phyloP scores from a whole-genome alignment of 2,329 filamentous ascomycete species.

The Epichloe baconii region DNA sequence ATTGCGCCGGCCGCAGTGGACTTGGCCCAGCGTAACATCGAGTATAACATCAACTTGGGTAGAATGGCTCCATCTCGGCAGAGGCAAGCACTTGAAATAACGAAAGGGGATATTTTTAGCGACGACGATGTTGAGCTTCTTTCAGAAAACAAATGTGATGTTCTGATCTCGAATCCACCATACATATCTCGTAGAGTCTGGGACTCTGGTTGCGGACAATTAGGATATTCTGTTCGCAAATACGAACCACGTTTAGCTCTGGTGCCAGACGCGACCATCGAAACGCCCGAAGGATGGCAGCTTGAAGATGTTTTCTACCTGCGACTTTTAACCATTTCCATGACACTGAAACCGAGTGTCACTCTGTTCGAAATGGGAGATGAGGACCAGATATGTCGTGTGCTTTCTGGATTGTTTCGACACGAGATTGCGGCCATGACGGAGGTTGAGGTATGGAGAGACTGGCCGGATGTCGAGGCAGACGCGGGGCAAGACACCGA shows the following conservation, averaged over 20 bases:
- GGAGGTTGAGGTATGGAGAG: slow-evolving; percentile 57
- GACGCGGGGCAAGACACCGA: slow-evolving; percentile 14
- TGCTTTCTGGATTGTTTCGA: slow-evolving; percentile 35
- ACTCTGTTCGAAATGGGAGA: slow-evolving; percentile 63
- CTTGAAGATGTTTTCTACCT: slow-evolving; percentile 53
- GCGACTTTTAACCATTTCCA: slow-evolving; percentile 44
- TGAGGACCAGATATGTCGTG: slow-evolving; percentile 50
- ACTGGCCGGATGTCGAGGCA: slow-evolving; percentile 39
- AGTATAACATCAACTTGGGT: slow-evolving; percentile 40
- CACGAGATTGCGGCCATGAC: slow-evolving; percentile 17
- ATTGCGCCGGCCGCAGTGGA: slow-evolving; percentile 51
- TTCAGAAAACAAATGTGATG: slow-evolving; percentile 30
- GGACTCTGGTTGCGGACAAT: slow-evolving; percentile 23
- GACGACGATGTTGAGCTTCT: slow-evolving; percentile 22
- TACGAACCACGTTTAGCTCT: slow-evolving; percentile 74
- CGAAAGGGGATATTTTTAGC: slow-evolving; percentile 35
- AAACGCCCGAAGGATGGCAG: slow-evolving; percentile 18
- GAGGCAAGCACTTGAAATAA: slow-evolving; percentile 28
- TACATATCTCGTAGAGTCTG: slow-evolving; percentile 57
- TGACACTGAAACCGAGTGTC: slow-evolving; percentile 34
- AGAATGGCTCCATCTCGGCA: slow-evolving; percentile 9
- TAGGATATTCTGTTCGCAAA: slow-evolving; percentile 63
- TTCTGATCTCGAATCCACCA: slow-evolving; percentile 81
- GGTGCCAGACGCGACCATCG: slow-evolving; percentile 35
- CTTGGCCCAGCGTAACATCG: slow-evolving; percentile 53